A percentile compares a stretch with the other conserved stretches of the same genome.
These are phyloP conservation scores for Mucor piriformis DNA, from an alignment of 371 early-diverging fungal genomes.

Conservation along the genomic window DNA sequence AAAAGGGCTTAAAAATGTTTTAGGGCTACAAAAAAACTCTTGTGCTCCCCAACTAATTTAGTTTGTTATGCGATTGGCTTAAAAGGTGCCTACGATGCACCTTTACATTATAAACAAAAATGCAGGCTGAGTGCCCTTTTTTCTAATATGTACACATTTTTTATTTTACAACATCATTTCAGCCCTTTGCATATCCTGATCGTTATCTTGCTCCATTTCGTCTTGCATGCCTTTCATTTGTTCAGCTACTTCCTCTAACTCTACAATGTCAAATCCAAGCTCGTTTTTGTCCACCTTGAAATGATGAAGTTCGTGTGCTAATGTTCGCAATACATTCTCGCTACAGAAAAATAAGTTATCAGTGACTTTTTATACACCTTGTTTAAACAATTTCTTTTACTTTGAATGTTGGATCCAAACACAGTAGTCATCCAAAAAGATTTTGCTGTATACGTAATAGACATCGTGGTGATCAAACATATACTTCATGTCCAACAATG, in stretches of 20 bases:
- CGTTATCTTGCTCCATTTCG: constrained; percentile 8
- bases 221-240: constrained; percentile 19
- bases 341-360: constrained; percentile 30
- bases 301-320: constrained; percentile 82
- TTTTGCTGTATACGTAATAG: constrained; percentile 83
- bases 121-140: no score
- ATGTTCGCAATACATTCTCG: constrained; percentile 69
- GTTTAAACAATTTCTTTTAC: constrained; percentile 22
- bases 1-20: no score
- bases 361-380: neutral
- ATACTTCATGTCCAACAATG: constrained; percentile 75
- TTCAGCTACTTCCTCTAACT: constrained; percentile 59
- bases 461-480: constrained; percentile 86
- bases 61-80: no score
- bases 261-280: constrained; percentile 76
- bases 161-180: constrained; percentile 7
- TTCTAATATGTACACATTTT: neutral
- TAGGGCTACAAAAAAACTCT: no score
- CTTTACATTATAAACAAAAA: no score
- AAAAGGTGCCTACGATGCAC: no score
- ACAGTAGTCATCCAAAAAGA: constrained; percentile 94
- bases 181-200: constrained; percentile 19
- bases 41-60: no score
- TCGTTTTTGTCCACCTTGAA: constrained; percentile 67
- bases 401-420: constrained; percentile 90